Conservation (phyloP, 2,329 filamentous ascomycete species). For the Arthrobotrys megalospora region DNA sequence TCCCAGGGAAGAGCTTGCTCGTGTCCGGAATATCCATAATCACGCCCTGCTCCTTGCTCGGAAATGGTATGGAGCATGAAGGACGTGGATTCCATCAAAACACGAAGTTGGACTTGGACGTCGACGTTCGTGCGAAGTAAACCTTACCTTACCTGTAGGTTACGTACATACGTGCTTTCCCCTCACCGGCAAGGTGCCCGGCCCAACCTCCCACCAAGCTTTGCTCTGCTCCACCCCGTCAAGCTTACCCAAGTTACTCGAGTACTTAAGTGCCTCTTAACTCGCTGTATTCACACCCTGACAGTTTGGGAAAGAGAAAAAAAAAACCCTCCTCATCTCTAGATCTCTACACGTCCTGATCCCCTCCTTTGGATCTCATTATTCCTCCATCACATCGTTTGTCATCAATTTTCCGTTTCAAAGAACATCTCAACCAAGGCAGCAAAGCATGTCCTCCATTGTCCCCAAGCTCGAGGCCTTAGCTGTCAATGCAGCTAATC, state of each 20-base stretch:
- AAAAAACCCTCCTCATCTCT: too few species aligned
- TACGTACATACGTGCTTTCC: background rate
- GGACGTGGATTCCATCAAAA: too few species aligned
- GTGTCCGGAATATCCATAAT: too few species aligned
- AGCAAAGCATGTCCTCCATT: slow-evolving; percentile 40
- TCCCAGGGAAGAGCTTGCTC: too few species aligned
- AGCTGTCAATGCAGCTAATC: slow-evolving; percentile 35
- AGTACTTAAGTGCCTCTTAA: background rate
- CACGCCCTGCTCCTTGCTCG: too few species aligned
- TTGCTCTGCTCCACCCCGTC: background rate
- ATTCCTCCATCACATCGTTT: background rate
- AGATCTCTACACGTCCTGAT: background rate
- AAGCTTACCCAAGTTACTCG: background rate
- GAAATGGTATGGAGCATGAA: too few species aligned
- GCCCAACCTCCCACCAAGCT: slow-evolving; percentile 3
- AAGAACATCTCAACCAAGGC: background rate
- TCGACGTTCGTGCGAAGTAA: too few species aligned
- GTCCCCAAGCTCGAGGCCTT: slow-evolving; percentile 56
- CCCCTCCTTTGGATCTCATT: background rate
- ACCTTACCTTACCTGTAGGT: too few species aligned
- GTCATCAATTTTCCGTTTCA: background rate
- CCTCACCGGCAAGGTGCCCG: background rate
- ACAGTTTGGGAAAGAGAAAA: too few species aligned
- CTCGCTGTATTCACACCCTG: too few species aligned
- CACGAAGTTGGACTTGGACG: too few species aligned